These are phyloP conservation scores for Marchantia polymorpha DNA, from an alignment of 225 moss, liverwort and hornwort genomes.

Conservation along the genomic window DNA sequence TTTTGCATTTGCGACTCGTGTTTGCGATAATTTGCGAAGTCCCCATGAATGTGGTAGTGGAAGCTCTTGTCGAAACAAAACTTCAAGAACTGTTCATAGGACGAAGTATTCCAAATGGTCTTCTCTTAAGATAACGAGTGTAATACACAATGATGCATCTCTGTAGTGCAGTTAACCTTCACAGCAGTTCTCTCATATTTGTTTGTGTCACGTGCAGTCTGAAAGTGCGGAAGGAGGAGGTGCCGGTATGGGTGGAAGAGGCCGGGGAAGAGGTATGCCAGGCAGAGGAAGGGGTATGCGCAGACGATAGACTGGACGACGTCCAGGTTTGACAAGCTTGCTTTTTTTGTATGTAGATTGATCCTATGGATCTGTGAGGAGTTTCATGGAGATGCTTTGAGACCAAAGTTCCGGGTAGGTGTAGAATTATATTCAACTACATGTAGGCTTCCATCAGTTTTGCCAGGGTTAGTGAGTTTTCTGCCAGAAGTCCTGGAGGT, in stretches of 20 bases:
- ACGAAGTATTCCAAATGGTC: too few species aligned
- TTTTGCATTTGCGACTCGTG: too few species aligned
- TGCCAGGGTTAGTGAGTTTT: conserved; percentile 14
- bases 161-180: not conserved
- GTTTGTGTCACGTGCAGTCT: conserved; percentile 31
- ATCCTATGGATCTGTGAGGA: not conserved
- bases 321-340: not conserved
- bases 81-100: too few species aligned
- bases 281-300: conserved; percentile 57
- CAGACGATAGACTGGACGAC: conserved; percentile 31
- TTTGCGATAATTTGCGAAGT: too few species aligned
- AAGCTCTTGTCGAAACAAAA: too few species aligned
- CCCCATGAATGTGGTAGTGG: too few species aligned
- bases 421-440: not conserved
- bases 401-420: not conserved
- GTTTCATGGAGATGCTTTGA: not conserved
- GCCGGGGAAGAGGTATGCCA: conserved; percentile 45
- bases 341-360: conserved; percentile 5
- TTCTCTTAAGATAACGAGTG: too few species aligned
- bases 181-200: not conserved
- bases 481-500: not conserved
- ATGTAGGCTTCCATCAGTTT: conserved; percentile 2
- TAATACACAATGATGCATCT: too few species aligned
- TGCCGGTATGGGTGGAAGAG: conserved; percentile 44
- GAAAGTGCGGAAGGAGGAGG: conserved; percentile 47